Base-by-base conservation (phyloP, 2,329 filamentous ascomycete genomes). In the Claviceps africana region DNA sequence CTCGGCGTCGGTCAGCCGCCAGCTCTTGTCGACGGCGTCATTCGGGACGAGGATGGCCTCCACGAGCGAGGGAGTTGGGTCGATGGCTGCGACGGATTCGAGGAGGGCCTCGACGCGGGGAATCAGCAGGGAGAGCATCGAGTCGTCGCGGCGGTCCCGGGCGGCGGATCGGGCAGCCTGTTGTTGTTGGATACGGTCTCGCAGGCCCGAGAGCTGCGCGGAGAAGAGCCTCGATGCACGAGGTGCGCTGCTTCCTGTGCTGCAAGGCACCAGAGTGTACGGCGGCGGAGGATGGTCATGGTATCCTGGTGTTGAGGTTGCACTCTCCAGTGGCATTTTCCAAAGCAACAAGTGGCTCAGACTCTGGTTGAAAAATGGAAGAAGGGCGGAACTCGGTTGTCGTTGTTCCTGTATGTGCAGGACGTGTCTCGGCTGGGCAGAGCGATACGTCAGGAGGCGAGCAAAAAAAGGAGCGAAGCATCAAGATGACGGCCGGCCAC, bases 11-110 rank as follows among this genome's bases (percentile, higher is more conserved):
- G 59, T 67, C 25, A 70, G 61, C 17, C 43, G 52, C 70, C 71
- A 73, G 1, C 56, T 59, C 1, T 54, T 42, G 0, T 62, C 65
- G 0, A 77, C 67, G 4, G 69, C 70, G 4, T 60, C 58, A 2
- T 59, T 68, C 0, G 75, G 75, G 0, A 78, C 67, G 37, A 78
- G 60, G 8, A 67, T 70, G 45, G 76, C 65, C 48, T 74, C 70
- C 1, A 72, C 67, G 0, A 67, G 50, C 1, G 60, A 56, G 1
- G 68, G 67, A 0, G 64, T 58, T 0, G 59, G 60, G 3, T 67
- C 58, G 43, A 64, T 57, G 5, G 58, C 55, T 1, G 65, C 66
- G 28, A 76, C 59, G 15, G 67, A 64, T 1, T 63, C 61, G 1
- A 77, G 56, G 54, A 77, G 70, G 1, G 61, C 57, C 39, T 72